Conservation (phyloP, 73 alveolate genomes). For the Paramecium biaurelia region DNA sequence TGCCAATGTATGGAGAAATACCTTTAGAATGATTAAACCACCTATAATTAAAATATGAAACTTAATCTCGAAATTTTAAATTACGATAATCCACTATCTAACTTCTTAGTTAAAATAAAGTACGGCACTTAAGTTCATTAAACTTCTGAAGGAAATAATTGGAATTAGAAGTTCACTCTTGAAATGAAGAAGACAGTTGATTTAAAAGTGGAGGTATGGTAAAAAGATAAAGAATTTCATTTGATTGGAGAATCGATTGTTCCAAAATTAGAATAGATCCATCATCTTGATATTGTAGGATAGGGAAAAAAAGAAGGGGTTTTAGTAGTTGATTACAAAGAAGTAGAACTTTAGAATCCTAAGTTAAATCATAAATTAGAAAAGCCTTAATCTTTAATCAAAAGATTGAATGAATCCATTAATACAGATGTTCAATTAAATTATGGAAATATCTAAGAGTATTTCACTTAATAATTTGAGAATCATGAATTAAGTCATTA, state of each 20-base stretch:
- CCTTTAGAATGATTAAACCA: constrained; percentile 30
- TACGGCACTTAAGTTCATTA: constrained; percentile 21
- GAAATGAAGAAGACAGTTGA: neutral
- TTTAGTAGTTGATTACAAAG: neutral
- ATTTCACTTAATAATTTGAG: neutral
- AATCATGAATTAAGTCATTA: neutral
- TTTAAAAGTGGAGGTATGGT: constrained; percentile 35
- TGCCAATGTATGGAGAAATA: constrained; percentile 37
- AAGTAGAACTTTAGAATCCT: neutral
- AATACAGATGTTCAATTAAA: neutral
- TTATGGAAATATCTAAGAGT: neutral
- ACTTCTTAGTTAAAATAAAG: constrained; percentile 39
- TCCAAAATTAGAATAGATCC: neutral
- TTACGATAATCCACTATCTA: neutral
- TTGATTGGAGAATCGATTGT: constrained; percentile 27
- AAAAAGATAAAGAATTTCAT: neutral
- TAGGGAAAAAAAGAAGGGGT: constrained; percentile 38
- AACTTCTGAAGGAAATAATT: neutral
- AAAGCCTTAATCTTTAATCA: neutral
- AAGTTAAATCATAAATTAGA: neutral
- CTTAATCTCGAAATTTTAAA: constrained; percentile 22
- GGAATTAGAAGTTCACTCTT: constrained; percentile 3
- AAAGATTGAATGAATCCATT: neutral
- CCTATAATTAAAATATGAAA: constrained; percentile 48
- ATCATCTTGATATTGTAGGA: neutral